A percentile compares a stretch with the other conserved stretches of the same genome.
phyloP scores from a whole-genome alignment of 805 yeast species.

The Teunomyces lycoperdinae region DNA sequence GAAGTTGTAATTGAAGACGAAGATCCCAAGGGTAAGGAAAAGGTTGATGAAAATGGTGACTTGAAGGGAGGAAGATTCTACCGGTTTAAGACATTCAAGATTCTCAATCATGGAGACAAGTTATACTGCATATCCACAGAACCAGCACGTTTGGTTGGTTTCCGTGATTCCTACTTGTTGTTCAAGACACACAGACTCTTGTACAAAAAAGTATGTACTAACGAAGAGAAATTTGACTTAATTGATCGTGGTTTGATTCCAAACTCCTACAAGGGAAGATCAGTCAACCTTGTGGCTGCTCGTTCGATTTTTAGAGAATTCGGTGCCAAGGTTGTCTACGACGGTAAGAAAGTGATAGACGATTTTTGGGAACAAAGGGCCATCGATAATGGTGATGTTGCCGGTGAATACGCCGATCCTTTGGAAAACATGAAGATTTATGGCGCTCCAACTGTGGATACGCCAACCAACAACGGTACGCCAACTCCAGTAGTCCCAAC shows the following conservation, averaged over 20 bases:
- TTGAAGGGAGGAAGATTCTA: conserved; percentile 71
- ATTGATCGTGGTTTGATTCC: conserved; percentile 82
- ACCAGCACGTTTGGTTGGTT: conserved; percentile 93
- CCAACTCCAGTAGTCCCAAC: conserved; percentile 41
- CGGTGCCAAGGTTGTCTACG: conserved; percentile 78
- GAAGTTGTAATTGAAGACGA: conserved; percentile 69
- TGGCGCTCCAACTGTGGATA: conserved; percentile 8
- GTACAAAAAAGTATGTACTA: conserved; percentile 68
- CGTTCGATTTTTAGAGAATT: conserved; percentile 86
- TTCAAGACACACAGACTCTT: conserved; percentile 82
- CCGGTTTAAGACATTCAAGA: conserved; percentile 66
- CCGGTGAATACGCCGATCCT: conserved; percentile 72
- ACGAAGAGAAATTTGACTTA: conserved; percentile 78
- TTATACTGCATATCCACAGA: conserved; percentile 91
- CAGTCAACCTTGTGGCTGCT: conserved; percentile 88
- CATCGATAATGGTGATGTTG: conserved; percentile 57
- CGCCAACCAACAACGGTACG: conserved; percentile 17
- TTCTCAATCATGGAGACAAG: conserved; percentile 63
- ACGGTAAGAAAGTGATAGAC: conserved; percentile 78
- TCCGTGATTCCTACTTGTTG: conserved; percentile 84
- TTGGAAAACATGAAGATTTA: conserved; percentile 39
- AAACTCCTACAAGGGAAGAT: conserved; percentile 84
- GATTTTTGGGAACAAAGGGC: conserved; percentile 79
- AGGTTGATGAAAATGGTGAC: conserved; percentile 66
- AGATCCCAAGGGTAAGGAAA: conserved; percentile 76